A percentile compares a stretch with the other conserved stretches of the same genome.
Conservation (phyloP, 305 asterid genomes). For the Plantago coronopus region DNA sequence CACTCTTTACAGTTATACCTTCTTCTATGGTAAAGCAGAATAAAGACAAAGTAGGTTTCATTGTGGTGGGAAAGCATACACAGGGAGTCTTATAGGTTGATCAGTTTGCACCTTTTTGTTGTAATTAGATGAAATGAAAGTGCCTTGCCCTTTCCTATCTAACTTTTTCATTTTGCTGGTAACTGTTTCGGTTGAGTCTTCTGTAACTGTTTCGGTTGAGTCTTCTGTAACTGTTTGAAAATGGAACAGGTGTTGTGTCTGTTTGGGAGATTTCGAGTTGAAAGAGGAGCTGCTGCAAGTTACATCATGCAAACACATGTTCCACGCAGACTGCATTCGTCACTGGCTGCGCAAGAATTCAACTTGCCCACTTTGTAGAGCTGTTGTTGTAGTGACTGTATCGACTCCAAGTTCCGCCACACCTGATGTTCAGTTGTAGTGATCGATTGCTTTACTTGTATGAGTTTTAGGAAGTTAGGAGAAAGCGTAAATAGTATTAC, state of each 20-base stretch:
- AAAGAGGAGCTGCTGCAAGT: slow-evolving; percentile 60
- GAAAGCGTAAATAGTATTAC: background rate
- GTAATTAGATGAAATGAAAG: no score
- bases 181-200: no score
- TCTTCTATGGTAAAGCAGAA: background rate
- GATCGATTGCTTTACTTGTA: no score
- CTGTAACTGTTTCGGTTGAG: background rate
- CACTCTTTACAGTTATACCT: background rate
- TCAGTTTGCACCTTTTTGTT: no score
- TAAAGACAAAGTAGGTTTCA: background rate
- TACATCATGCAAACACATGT: slow-evolving; percentile 57
- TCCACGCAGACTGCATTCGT: slow-evolving; percentile 57
- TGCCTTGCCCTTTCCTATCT: no score
- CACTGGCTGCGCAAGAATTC: slow-evolving; percentile 69
- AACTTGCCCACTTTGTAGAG: slow-evolving; percentile 82
- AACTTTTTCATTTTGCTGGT: no score
- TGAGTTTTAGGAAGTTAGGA: background rate
- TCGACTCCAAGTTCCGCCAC: background rate
- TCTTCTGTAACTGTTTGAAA: background rate
- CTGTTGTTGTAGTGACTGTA: slow-evolving; percentile 19
- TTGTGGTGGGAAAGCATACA: background rate
- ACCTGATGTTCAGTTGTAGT: background rate
- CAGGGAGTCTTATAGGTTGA: no score
- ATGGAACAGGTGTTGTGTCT: slow-evolving; percentile 64
- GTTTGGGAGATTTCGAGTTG: slow-evolving; percentile 69